A percentile compares a stretch with the other conserved stretches of the same genome.
These are phyloP conservation scores for Botrytis tulipae DNA, from an alignment of 2,329 filamentous ascomycete species.

Conservation along the genomic window DNA sequence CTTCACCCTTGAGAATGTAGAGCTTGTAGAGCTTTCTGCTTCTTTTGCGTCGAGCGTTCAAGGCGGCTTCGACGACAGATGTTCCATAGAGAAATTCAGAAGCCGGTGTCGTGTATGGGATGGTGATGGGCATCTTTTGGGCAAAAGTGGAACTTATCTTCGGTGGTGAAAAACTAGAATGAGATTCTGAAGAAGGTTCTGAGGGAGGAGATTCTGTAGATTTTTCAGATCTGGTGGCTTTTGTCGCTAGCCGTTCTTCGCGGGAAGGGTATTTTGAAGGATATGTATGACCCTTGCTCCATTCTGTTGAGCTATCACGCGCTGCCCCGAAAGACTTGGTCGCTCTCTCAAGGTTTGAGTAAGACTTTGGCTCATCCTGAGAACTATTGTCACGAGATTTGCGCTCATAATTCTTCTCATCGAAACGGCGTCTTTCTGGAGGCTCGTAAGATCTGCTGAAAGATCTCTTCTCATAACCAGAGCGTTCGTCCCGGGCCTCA, in stretches of 20 bases:
- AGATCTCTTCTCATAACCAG: background rate
- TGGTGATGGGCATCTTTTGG: slow-evolving; percentile 39
- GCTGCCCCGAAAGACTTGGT: background rate
- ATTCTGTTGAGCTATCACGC: background rate
- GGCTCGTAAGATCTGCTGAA: background rate
- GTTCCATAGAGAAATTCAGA: slow-evolving; percentile 90
- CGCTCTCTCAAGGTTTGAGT: background rate
- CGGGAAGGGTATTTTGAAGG: slow-evolving; percentile 6
- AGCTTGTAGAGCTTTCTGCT: slow-evolving; percentile 78
- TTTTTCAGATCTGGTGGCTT: background rate
- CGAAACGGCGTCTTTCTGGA: background rate
- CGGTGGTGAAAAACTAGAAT: background rate
- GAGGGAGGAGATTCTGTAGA: background rate
- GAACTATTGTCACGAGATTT: background rate
- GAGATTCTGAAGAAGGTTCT: background rate
- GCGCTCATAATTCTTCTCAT: background rate
- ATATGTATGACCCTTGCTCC: background rate
- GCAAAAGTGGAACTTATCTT: slow-evolving; percentile 22
- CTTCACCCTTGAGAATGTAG: slow-evolving; percentile 67
- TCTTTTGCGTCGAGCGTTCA: slow-evolving; percentile 53
- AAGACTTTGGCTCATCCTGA: background rate
- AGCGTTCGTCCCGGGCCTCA: background rate
- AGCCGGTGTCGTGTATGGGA: slow-evolving; percentile 77
- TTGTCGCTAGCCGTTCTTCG: background rate
- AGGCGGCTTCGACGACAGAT: slow-evolving; percentile 75